These are phyloP conservation scores for Mycosphaerella sp. DNA, from an alignment of 2,329 filamentous ascomycete genomes.

Conservation along the genomic window DNA sequence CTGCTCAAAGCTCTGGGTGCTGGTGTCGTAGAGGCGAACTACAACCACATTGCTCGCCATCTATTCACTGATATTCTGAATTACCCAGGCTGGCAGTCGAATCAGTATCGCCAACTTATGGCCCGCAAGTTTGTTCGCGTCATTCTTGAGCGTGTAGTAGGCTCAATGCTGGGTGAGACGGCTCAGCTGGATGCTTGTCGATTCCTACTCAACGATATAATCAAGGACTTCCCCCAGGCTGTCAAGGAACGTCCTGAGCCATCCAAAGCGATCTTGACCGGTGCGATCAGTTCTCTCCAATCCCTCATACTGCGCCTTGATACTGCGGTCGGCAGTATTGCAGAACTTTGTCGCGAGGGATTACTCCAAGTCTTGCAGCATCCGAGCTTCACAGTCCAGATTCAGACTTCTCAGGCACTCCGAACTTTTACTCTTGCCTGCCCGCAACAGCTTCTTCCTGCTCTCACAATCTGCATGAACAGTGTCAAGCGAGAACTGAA, in stretches of 20 bases:
- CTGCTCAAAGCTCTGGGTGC: constrained; percentile 73
- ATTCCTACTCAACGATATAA: constrained; percentile 73
- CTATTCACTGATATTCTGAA: constrained; percentile 71
- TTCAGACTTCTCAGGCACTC: constrained; percentile 79
- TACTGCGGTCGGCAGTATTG: constrained; percentile 70
- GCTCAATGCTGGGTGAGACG: constrained; percentile 77
- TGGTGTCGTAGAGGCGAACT: constrained; percentile 74
- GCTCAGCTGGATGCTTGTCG: constrained; percentile 79
- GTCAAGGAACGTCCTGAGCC: constrained; percentile 83
- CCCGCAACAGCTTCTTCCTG: constrained; percentile 83
- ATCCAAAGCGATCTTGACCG: constrained; percentile 75
- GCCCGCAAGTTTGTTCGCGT: constrained; percentile 78
- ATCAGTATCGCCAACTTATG: constrained; percentile 79
- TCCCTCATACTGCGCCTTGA: constrained; percentile 74
- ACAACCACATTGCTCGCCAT: constrained; percentile 72
- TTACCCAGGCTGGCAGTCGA: constrained; percentile 66
- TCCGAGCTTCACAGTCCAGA: constrained; percentile 91
- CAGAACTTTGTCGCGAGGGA: constrained; percentile 78
- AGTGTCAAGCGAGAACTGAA: constrained; percentile 82
- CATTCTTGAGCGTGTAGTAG: constrained; percentile 76
- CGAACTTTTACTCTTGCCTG: constrained; percentile 84
- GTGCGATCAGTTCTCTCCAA: constrained; percentile 69
- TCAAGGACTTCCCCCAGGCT: constrained; percentile 91
- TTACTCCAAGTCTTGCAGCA: constrained; percentile 87
- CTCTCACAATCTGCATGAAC: constrained; percentile 94